These are phyloP conservation scores for Aphanomyces euteiches DNA, from an alignment of 352 stramenopile genomes.

Conservation along the genomic window DNA sequence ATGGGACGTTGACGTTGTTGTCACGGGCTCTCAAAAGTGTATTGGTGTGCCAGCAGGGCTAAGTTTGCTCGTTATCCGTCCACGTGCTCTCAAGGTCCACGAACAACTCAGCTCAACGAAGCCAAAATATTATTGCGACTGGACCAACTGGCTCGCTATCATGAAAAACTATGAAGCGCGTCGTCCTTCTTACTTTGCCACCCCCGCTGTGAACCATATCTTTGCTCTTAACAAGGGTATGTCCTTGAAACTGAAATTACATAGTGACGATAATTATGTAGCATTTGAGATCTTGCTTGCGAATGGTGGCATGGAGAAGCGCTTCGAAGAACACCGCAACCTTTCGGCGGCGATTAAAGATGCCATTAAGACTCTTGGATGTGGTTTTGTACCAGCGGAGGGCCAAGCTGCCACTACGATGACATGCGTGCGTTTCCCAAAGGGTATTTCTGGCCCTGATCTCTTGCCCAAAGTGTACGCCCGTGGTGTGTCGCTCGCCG, in stretches of 20 bases:
- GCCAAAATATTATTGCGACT: slow-evolving; percentile 71
- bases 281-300: slow-evolving; percentile 64
- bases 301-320: slow-evolving; percentile 72
- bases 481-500: slow-evolving; percentile 66
- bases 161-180: slow-evolving; percentile 83
- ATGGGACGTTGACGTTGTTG: slow-evolving; percentile 74
- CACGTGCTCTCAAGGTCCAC: slow-evolving; percentile 59
- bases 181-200: slow-evolving; percentile 72
- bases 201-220: slow-evolving; percentile 72
- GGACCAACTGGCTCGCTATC: slow-evolving; percentile 74
- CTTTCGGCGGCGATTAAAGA: slow-evolving; percentile 61
- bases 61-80: slow-evolving; percentile 60
- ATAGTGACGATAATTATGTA: not conserved
- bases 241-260: not conserved
- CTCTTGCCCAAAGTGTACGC: slow-evolving; percentile 71
- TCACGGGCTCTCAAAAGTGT: slow-evolving; percentile 78
- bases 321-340: slow-evolving; percentile 62
- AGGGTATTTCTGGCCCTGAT: slow-evolving; percentile 54
- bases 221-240: slow-evolving; percentile 55
- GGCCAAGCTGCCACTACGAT: slow-evolving; percentile 60
- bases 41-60: slow-evolving; percentile 64
- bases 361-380: slow-evolving; percentile 59
- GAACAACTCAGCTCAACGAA: slow-evolving; percentile 49
- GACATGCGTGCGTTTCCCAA: slow-evolving; percentile 70
- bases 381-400: slow-evolving; percentile 46